Percentiles rank a stretch among this genome's conserved stretches.
phyloP scores from a whole-genome alignment of 306 rosid genomes.

The Hippophae rhamnoides region DNA sequence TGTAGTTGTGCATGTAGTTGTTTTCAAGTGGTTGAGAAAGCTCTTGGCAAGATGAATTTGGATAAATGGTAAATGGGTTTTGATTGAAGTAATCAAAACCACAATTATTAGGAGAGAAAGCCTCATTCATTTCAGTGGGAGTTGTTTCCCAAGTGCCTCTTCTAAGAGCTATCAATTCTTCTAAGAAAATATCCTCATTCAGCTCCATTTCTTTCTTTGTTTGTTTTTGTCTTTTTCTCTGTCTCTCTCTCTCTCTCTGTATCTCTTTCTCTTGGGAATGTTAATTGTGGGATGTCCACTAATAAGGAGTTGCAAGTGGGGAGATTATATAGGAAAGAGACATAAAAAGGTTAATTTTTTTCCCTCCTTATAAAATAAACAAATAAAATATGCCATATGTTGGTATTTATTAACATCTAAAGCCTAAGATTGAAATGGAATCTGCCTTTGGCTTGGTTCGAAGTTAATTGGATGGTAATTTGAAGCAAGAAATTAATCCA shows the following conservation, averaged over 20 bases:
- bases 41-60: constrained; percentile 40
- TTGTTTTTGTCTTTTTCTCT: constrained; percentile 7
- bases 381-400: constrained; percentile 22
- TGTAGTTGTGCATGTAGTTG: constrained; percentile 14
- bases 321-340: constrained; percentile 41
- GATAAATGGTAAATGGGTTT: constrained; percentile 28
- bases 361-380: constrained; percentile 15
- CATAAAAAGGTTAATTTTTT: constrained; percentile 12
- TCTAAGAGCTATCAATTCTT: constrained; percentile 53
- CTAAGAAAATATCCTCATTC: constrained; percentile 51
- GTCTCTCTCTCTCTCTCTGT: constrained; percentile 8
- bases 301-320: constrained; percentile 32
- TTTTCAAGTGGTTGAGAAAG: constrained; percentile 29
- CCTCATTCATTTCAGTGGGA: constrained; percentile 46
- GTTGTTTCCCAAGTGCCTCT: constrained; percentile 53
- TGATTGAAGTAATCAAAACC: constrained; percentile 50
- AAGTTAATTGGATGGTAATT: no score
- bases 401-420: not conserved
- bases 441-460: constrained; percentile 12
- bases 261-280: constrained; percentile 34
- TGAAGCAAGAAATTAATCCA: no score
- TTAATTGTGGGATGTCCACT: constrained; percentile 30
- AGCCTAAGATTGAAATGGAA: constrained; percentile 41
- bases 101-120: constrained; percentile 32
- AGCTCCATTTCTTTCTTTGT: constrained; percentile 41